Conservation (phyloP, 345 rosid species). For the Rubroshorea leprosula region DNA sequence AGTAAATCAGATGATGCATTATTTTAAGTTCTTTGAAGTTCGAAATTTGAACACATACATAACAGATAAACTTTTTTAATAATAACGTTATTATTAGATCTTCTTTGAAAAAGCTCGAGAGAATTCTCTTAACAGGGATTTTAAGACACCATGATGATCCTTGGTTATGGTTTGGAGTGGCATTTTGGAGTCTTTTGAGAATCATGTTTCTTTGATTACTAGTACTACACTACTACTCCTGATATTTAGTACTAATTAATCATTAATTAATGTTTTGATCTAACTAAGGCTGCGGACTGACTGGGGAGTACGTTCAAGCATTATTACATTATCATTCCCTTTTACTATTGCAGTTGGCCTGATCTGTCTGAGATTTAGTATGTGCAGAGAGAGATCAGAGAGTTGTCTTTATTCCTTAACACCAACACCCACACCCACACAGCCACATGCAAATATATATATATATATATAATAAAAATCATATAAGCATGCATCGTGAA, state of each 20-base stretch:
- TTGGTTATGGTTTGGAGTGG: conserved; percentile 23
- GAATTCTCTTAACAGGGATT: conserved; percentile 1
- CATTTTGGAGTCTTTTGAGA: conserved; percentile 47
- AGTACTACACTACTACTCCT: neutral
- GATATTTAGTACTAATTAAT: neutral
- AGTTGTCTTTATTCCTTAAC: neutral
- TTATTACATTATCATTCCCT: conserved; percentile 31
- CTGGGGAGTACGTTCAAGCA: too few species aligned
- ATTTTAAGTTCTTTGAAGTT: too few species aligned
- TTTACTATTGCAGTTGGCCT: too few species aligned
- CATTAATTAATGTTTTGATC: neutral
- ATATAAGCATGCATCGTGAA: neutral
- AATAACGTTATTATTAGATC: too few species aligned
- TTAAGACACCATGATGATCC: conserved; percentile 15
- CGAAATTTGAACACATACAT: too few species aligned
- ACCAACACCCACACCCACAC: neutral
- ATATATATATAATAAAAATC: too few species aligned
- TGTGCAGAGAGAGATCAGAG: too few species aligned
- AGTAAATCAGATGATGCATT: too few species aligned
- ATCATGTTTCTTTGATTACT: too few species aligned
- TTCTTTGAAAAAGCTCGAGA: neutral
- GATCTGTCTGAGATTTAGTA: too few species aligned
- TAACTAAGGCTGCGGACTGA: neutral
- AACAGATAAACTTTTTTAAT: too few species aligned
- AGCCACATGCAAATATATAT: too few species aligned